phyloP scores from a whole-genome alignment of 352 stramenopile genomes.

The Pythium scleroteichum region DNA sequence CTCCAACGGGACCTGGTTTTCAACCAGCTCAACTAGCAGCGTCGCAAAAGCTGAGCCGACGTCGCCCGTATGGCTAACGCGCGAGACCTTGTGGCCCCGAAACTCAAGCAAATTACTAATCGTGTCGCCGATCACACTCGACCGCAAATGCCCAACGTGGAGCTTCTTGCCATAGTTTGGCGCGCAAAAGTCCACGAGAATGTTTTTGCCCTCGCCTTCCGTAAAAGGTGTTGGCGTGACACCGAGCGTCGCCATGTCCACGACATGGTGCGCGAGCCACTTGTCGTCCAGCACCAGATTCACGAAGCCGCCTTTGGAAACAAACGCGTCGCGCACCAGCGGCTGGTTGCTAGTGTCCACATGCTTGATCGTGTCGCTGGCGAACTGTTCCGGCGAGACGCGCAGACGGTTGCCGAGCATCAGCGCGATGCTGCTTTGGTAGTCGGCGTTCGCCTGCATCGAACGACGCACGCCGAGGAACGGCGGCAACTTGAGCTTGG shows the following conservation, averaged over 20 bases:
- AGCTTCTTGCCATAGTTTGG: conserved; percentile 88
- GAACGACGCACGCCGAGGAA: conserved; percentile 68
- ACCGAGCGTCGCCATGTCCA: conserved; percentile 61
- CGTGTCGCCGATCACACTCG: conserved; percentile 78
- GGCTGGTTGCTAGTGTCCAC: conserved; percentile 29
- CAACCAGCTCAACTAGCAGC: conserved; percentile 70
- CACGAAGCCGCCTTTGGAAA: conserved; percentile 72
- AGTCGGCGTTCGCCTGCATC: conserved; percentile 61
- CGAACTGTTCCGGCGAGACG: conserved; percentile 42
- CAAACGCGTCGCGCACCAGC: conserved; percentile 38
- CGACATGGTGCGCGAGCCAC: conserved; percentile 63
- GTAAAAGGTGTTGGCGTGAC: conserved; percentile 31
- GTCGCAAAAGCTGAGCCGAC: conserved; percentile 77
- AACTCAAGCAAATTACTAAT: conserved; percentile 84
- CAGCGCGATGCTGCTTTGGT: conserved; percentile 73
- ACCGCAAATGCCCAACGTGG: conserved; percentile 81
- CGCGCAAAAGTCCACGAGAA: conserved; percentile 82
- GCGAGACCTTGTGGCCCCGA: conserved; percentile 63
- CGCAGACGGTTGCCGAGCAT: conserved; percentile 51
- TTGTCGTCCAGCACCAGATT: conserved; percentile 72
- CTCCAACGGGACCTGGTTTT: conserved; percentile 43
- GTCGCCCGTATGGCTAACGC: conserved; percentile 80
- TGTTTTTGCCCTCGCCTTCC: conserved; percentile 30
- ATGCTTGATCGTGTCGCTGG: conserved; percentile 29
- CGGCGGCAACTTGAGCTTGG: conserved; percentile 33